These are phyloP conservation scores for Keithomyces neogunnii DNA, from an alignment of 2,329 filamentous ascomycete species.

Conservation along the genomic window DNA sequence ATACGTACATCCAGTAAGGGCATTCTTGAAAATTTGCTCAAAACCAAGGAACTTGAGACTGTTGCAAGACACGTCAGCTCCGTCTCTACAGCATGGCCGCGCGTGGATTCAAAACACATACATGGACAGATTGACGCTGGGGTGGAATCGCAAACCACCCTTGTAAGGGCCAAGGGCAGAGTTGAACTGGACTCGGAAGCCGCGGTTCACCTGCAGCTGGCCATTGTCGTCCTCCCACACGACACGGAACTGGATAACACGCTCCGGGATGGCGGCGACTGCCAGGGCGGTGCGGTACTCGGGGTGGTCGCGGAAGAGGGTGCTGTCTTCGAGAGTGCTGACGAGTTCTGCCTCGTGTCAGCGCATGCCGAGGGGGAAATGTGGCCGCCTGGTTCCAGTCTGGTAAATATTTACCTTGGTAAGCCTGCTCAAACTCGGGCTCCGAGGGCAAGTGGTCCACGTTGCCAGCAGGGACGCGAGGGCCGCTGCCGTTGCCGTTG, in stretches of 20 bases:
- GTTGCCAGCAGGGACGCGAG: conserved; percentile 16
- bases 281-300: conserved; percentile 88
- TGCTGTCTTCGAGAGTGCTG: conserved; percentile 88
- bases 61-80: conserved; percentile 16
- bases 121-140: conserved; percentile 70
- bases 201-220: conserved; percentile 83
- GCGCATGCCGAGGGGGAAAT: too few species aligned
- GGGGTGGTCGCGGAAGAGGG: conserved; percentile 87
- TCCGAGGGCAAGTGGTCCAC: conserved; percentile 83
- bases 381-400: background rate
- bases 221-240: conserved; percentile 94
- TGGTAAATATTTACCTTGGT: conserved; percentile 58
- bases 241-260: conserved; percentile 93
- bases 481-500: conserved; percentile 1
- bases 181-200: conserved; percentile 98
- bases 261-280: conserved; percentile 85
- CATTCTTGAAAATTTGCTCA: conserved; percentile 99
- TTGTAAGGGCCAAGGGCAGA: conserved; percentile 96
- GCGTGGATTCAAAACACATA: conserved; percentile 17
- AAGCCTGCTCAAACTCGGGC: conserved; percentile 98
- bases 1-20: conserved; percentile 77
- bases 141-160: conserved; percentile 92
- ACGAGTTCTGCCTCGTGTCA: conserved; percentile 61
- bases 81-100: background rate
- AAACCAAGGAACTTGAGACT: conserved; percentile 94